Evolutionary conservation across 1,284 basidiomycete species (phyloP).

Genomic region (Ganoderma meredithae): DNA sequence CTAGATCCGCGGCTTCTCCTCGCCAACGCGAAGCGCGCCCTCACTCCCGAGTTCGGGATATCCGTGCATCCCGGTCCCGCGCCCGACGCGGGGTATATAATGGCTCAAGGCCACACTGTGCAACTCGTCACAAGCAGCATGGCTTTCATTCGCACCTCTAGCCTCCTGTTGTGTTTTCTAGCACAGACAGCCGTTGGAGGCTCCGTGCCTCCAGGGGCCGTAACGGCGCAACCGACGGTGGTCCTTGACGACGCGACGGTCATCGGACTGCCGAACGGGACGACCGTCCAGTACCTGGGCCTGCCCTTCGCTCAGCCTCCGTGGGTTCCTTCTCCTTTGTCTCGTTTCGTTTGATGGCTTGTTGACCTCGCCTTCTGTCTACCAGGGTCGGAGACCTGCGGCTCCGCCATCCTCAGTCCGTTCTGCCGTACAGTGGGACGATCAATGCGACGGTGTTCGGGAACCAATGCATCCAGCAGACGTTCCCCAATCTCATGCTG

Average conservation of each 20-base stretch:
- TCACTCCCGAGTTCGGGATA: not conserved
- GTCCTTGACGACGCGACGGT: conserved; percentile 23
- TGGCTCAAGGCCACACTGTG: not conserved
- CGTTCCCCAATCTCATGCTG: conserved; percentile 3
- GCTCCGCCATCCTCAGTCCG: conserved; percentile 14
- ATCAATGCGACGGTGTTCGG: conserved; percentile 20
- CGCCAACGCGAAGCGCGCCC: not conserved
- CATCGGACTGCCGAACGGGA: conserved; percentile 18
- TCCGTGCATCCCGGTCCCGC: not conserved
- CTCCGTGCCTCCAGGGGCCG: not conserved
- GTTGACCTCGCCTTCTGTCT: not conserved
- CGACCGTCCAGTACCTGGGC: conserved; percentile 27
- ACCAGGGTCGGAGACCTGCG: conserved; percentile 49
- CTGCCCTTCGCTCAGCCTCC: conserved; percentile 34
- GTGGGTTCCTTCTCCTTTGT: conserved; percentile 12
- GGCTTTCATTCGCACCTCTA: not conserved
- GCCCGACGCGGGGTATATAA: not conserved
- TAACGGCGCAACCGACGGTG: conserved; percentile 10
- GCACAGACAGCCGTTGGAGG: not conserved
- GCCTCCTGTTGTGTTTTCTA: not conserved
- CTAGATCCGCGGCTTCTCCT: not conserved
- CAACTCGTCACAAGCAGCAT: not conserved
- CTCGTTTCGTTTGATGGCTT: not conserved
- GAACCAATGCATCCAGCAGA: conserved; percentile 19
- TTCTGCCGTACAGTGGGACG: not conserved